Base-by-base conservation (phyloP, 2,329 filamentous ascomycete genomes). In the Curvularia hawaiiensis region DNA sequence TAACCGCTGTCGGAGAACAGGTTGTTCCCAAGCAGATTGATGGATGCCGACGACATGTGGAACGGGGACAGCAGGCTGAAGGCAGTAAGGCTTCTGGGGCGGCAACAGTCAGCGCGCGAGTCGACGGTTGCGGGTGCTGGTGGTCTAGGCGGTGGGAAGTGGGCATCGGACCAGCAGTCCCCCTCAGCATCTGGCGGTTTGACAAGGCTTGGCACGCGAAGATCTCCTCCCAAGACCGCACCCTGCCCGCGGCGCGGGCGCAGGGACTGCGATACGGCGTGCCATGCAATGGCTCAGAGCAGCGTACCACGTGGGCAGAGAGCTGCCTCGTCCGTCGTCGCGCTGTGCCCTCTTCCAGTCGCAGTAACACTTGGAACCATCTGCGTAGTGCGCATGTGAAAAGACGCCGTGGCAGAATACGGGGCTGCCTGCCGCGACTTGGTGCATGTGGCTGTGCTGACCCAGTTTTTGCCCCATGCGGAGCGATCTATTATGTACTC, bases 1-100 rank as follows among this genome's bases (percentile, higher is more conserved):
- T 75, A 75, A 64, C 72, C 72, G 65, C 69, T 73, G 64, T 75
- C 73, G 56, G 69, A 71, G 69, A 75, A 75, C 69, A 72, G 56
- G 50, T 66, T 69, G 70, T 72, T 74, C 67, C 72, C 71, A 58
- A 71, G 62, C 60, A 67, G 60, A 51, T 67, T 69, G 63, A 64
- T 71, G 60, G 62, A 65, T 54, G 69, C 64, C 52, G 63, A 74
- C 71, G 74, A 76, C 74, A 76, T 75, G 60, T 64, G 67, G 69
- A 71, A 69, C 64, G 54, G 60, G 50, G 59, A 63, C 46, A 62
- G 56, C 55, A 53, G 56, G 47, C 52, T 60, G 54, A 49, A 58
- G 57, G 53, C 41, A 51, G 54, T 63, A 58, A 56, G 52, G 62
- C 60, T 56, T 52, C 60, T 60, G 63, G 65, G 59, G 31, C 33